Percentiles rank a stretch among this genome's conserved stretches.
phyloP scores from a whole-genome alignment of 352 stramenopile genomes.

The Phytophthora aleatoria region DNA sequence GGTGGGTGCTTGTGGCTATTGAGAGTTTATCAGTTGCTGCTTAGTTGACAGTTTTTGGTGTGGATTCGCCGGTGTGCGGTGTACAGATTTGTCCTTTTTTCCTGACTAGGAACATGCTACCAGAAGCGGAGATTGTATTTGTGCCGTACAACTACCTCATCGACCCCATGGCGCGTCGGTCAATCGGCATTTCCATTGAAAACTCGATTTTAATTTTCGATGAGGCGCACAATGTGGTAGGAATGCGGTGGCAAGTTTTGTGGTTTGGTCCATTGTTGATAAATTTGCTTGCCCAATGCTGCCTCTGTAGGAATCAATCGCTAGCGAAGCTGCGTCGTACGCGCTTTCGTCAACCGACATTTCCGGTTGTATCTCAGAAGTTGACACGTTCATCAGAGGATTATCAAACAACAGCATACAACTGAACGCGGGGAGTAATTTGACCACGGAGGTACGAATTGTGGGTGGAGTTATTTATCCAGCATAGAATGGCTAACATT shows the following conservation, averaged over 20 bases:
- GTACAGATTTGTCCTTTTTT: slow-evolving; percentile 98
- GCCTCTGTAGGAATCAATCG: slow-evolving; percentile 75
- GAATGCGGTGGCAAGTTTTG: slow-evolving; percentile 2
- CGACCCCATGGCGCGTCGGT: slow-evolving; percentile 90
- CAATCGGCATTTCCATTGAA: slow-evolving; percentile 94
- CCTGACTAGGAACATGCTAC: slow-evolving; percentile 89
- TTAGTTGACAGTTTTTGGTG: slow-evolving; percentile 22
- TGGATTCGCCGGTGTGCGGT: background rate
- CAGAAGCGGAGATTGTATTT: slow-evolving; percentile 96
- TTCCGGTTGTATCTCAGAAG: slow-evolving; percentile 93
- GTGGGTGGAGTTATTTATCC: background rate
- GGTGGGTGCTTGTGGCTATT: slow-evolving; percentile 26
- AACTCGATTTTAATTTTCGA: slow-evolving; percentile 99
- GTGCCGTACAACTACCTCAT: slow-evolving; percentile 99
- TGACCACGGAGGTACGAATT: slow-evolving; percentile 63
- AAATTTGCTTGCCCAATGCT: slow-evolving; percentile 1
- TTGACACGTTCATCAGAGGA: slow-evolving; percentile 85
- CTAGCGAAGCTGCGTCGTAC: slow-evolving; percentile 96
- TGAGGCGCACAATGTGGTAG: slow-evolving; percentile 99
- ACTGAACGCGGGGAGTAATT: slow-evolving; percentile 49
- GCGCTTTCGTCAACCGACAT: slow-evolving; percentile 95
- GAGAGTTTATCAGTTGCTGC: background rate
- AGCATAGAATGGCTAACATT: slow-evolving; percentile 15
- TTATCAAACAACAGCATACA: slow-evolving; percentile 65
- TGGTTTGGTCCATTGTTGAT: background rate